Evolutionary conservation across 129 eudicot genomes (phyloP), one percentile per base, ranked within the genome.

Genomic region (Centrapalus pauciflorus): DNA sequence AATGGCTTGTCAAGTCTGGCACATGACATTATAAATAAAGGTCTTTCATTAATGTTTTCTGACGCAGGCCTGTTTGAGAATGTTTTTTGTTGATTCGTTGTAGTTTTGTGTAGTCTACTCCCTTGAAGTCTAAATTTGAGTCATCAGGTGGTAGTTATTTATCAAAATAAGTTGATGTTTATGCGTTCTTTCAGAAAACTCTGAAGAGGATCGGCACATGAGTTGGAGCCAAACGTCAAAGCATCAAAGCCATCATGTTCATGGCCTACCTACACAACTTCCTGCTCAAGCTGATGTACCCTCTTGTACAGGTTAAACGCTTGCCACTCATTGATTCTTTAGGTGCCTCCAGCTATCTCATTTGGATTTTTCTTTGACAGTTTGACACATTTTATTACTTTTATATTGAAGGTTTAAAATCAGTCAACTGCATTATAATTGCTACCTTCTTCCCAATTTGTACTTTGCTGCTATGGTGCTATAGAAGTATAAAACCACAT

Each of bases 231-330:
- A 78, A 60, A 55, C 55, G 2, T 43, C 70, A 48, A 92, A 81
- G 77, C 33, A 75, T 71, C 81, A 80, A 8, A 25, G 61, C 66
- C 83, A 67, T 51, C 67, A 69, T 16, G 76, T 69, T 25, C 57
- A 84, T 49, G 43, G 83, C 55, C 75, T 90, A 58, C 95, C 97
- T 55, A 75, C 66, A 57, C 96, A 88, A 77, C 91, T 93, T 79
- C 98, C 98, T 17, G 70, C 80, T 62, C 77, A 91, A 77, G 98
- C 95, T 59, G 91, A 80, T 66, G 79, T 80, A 48, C 98, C 98
- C 65, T 85, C 95, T 64, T 88, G 86, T 62, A 83, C 96, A 83
- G 96, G 98, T 93, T 54, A 71, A 76, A 28, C 70, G 58, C 70
- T 29, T 32, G 35, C 21, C 50, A 45, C 1, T 59, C n/a, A 55